Evolutionary conservation across 2,329 filamentous ascomycete genomes (phyloP).

Genomic region (Botrytis cinerea): DNA sequence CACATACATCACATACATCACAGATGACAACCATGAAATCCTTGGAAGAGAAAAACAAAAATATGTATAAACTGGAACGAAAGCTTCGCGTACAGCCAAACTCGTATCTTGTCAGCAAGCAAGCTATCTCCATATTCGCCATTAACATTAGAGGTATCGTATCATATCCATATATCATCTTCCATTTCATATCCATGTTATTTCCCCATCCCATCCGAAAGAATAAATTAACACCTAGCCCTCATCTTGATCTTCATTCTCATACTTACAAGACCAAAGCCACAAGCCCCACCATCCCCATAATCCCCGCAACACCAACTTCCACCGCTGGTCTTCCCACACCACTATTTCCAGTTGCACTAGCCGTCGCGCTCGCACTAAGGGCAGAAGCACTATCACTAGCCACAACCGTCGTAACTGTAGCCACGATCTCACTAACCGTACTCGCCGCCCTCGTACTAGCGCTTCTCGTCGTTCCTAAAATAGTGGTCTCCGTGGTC

Average conservation of each 20-base stretch:
- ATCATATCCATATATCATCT: slow-evolving; percentile 1
- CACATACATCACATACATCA: neutral
- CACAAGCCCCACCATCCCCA: slow-evolving; percentile 5
- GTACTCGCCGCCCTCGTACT: slow-evolving; percentile 22
- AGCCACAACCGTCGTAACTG: slow-evolving; percentile 23
- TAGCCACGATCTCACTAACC: slow-evolving; percentile 15
- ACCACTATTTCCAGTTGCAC: slow-evolving; percentile 14
- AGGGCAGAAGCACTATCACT: slow-evolving; percentile 2
- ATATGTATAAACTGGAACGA: neutral
- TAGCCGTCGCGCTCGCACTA: slow-evolving; percentile 8
- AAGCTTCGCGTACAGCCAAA: neutral
- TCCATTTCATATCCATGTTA: neutral
- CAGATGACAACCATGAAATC: neutral
- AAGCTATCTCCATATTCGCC: neutral
- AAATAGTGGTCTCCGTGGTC: slow-evolving; percentile 29
- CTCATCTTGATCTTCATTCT: neutral
- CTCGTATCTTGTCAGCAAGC: neutral
- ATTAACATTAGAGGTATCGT: slow-evolving; percentile 14
- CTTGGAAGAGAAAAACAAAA: neutral
- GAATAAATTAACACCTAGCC: neutral
- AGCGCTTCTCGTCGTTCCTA: slow-evolving; percentile 24
- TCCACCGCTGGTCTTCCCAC: neutral
- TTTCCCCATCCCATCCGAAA: neutral
- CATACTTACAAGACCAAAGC: neutral
- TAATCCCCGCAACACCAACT: neutral